phyloP scores from a whole-genome alignment of 2,329 filamentous ascomycete species.

The Cordyceps tenuipes region DNA sequence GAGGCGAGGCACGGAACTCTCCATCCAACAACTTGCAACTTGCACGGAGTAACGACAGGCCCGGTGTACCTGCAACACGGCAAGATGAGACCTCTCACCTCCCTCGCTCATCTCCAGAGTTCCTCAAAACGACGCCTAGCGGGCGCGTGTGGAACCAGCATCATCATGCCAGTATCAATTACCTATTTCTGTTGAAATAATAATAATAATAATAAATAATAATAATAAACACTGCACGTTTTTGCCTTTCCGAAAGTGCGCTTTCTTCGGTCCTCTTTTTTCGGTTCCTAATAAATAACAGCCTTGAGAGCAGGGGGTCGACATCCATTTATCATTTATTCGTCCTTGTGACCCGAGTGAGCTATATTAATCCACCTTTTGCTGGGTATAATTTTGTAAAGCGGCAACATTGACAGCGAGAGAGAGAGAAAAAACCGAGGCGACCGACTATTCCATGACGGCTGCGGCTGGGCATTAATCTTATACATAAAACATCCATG shows the following conservation, averaged over 20 bases:
- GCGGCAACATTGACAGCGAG: background rate
- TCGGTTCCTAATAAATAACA: background rate
- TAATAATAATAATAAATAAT: no score
- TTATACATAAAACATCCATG: no score
- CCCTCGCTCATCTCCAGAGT: background rate
- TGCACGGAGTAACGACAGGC: no score
- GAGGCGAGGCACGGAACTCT: background rate
- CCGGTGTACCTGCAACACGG: background rate
- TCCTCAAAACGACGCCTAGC: background rate
- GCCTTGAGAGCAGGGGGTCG: background rate
- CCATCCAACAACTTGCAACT: background rate
- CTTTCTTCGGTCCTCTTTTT: background rate
- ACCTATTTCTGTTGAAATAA: background rate
- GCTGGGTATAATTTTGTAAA: background rate
- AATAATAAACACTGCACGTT: background rate
- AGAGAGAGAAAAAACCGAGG: no score
- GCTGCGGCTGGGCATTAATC: no score
- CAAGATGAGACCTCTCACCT: constrained; percentile 2
- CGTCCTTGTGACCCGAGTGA: background rate
- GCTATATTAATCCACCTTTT: background rate
- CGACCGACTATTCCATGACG: no score
- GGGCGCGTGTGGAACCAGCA: background rate
- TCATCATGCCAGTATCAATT: background rate
- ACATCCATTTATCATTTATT: background rate
- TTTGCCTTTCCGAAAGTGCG: background rate